Conservation (phyloP, 306 rosid genomes). For the Hippophae tibetana region DNA sequence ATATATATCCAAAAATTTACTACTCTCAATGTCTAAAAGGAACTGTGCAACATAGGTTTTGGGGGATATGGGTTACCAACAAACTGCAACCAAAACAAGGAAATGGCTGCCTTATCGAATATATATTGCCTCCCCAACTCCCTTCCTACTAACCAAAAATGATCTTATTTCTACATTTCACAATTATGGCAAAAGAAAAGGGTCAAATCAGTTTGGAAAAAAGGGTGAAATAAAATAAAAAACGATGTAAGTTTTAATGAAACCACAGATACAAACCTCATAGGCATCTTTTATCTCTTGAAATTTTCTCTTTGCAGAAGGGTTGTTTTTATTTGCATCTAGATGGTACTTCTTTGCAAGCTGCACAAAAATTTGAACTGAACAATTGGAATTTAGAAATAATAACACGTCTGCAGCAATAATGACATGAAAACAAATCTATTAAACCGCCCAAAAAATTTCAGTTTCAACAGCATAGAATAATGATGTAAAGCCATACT, state of each 20-base stretch:
- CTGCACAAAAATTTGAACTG: slow-evolving; percentile 28
- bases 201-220: no score
- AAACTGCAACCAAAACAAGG: no score
- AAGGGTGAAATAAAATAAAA: background rate
- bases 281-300: slow-evolving; percentile 93
- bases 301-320: slow-evolving; percentile 80
- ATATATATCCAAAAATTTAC: no score
- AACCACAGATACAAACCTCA: slow-evolving; percentile 48
- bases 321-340: slow-evolving; percentile 75
- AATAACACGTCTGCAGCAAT: background rate
- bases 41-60: no score
- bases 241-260: background rate
- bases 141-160: no score
- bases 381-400: slow-evolving; percentile 5
- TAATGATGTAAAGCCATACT: background rate
- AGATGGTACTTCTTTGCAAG: slow-evolving; percentile 95
- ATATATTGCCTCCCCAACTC: no score
- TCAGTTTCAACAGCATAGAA: background rate
- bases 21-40: no score
- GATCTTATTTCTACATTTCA: no score
- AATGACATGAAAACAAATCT: background rate
- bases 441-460: background rate
- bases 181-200: no score
- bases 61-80: no score
- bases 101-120: no score